Evolutionary conservation across 768 basidiomycete species (phyloP).

Genomic region (Lactifluus pinguis): DNA sequence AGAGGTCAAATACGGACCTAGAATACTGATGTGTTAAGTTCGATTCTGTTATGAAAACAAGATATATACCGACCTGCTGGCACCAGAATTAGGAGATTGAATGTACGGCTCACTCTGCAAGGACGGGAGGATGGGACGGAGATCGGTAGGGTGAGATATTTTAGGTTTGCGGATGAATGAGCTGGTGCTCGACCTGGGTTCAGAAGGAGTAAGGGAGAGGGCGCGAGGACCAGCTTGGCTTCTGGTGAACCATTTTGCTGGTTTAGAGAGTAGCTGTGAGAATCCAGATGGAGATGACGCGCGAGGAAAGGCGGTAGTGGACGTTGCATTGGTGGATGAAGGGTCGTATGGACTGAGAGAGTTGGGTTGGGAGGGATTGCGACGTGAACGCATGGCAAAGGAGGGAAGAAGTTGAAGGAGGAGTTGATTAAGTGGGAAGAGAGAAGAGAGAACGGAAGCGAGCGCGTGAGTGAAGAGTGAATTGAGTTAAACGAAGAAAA

Average conservation of each 20-base stretch:
- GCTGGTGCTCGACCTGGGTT: constrained; percentile 29
- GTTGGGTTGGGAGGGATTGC: constrained; percentile 9
- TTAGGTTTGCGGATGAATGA: constrained; percentile 53
- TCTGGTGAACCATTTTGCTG: constrained; percentile 57
- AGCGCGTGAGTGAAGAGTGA: not conserved
- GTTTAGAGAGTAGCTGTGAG: constrained; percentile 54
- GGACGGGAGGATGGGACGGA: constrained; percentile 53
- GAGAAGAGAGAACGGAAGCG: not conserved
- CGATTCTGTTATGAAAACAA: not conserved
- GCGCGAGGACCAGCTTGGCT: constrained; percentile 21
- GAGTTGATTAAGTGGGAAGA: not conserved
- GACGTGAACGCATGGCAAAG: constrained; percentile 15
- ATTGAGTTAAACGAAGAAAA: not conserved
- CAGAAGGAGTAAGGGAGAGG: constrained; percentile 41
- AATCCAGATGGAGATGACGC: constrained; percentile 62
- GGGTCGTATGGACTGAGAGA: constrained; percentile 20
- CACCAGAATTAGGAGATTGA: constrained; percentile 27
- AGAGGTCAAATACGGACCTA: constrained; percentile 62
- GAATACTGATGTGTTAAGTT: constrained; percentile 2
- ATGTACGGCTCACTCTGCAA: constrained; percentile 40
- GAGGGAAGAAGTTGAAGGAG: not conserved
- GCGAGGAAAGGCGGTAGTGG: constrained; percentile 32
- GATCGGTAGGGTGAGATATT: constrained; percentile 80
- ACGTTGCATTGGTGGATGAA: not conserved
- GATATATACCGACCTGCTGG: constrained; percentile 40